Conservation (phyloP, 768 basidiomycete species). For the Leccinum subtestaceum region DNA sequence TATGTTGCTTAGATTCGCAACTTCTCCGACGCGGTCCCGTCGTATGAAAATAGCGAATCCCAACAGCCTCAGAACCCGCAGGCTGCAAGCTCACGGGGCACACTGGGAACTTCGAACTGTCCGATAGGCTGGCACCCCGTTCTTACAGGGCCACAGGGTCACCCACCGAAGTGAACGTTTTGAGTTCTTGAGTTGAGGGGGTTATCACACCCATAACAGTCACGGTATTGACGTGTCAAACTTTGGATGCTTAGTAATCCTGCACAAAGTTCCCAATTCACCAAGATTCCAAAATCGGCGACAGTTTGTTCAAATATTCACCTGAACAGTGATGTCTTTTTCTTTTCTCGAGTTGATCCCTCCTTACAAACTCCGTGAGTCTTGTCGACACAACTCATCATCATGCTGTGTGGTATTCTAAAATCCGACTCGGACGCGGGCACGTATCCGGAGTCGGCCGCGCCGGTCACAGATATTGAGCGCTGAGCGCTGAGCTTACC, state of each 20-base stretch:
- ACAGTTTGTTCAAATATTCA: background rate
- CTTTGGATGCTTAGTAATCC: background rate
- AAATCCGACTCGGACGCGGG: background rate
- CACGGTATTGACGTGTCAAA: background rate
- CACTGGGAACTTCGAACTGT: background rate
- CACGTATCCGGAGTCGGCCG: background rate
- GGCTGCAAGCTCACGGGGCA: background rate
- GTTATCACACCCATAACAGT: background rate
- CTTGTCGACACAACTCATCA: slow-evolving; percentile 6
- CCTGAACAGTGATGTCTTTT: background rate
- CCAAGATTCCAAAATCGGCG: background rate
- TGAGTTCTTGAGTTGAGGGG: background rate
- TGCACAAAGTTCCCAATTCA: background rate
- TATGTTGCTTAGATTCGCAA: background rate
- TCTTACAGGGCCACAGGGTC: background rate
- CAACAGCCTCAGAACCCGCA: background rate
- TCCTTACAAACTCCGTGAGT: background rate
- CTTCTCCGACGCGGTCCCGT: background rate
- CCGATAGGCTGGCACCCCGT: no score
- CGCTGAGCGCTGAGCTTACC: background rate
- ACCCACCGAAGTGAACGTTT: background rate
- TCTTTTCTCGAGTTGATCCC: background rate
- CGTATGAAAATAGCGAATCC: background rate
- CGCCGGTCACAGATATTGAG: no score
- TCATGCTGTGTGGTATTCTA: background rate